phyloP scores from a whole-genome alignment of 257 asterid genomes.

The Striga asiatica region DNA sequence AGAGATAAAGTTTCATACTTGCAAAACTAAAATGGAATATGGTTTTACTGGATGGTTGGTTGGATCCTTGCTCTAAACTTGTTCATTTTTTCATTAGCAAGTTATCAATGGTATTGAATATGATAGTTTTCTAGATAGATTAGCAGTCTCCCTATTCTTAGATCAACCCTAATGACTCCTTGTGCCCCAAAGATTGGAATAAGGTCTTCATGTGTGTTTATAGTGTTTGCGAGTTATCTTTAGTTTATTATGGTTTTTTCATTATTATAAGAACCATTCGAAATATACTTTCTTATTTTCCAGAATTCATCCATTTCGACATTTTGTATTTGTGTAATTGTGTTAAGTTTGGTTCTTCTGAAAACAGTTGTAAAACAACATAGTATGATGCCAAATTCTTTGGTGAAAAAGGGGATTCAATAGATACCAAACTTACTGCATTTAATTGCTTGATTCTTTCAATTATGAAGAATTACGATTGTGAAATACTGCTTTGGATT shows the following conservation, averaged over 20 bases:
- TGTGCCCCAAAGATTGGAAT: background rate
- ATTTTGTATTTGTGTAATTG: background rate
- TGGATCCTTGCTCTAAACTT: background rate
- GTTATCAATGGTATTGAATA: background rate
- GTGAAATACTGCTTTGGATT: no score
- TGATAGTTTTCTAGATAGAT: background rate
- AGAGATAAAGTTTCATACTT: background rate
- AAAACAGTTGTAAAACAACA: background rate
- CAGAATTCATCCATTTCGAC: background rate
- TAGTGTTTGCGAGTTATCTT: background rate
- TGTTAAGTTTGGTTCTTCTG: background rate
- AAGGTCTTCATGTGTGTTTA: background rate
- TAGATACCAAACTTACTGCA: background rate
- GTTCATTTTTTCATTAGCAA: background rate
- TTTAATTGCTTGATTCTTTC: slow-evolving; percentile 3
- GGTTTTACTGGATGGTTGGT: background rate
- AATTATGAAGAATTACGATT: no score
- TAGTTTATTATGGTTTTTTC: background rate
- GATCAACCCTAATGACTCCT: background rate
- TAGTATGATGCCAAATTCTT: background rate
- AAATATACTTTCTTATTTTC: background rate
- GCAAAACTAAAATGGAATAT: background rate
- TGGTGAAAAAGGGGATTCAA: background rate
- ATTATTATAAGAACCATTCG: background rate
- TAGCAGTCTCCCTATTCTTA: background rate